Conservation (phyloP, 1,139 yeast genomes). For the Taiozyma onychis region DNA sequence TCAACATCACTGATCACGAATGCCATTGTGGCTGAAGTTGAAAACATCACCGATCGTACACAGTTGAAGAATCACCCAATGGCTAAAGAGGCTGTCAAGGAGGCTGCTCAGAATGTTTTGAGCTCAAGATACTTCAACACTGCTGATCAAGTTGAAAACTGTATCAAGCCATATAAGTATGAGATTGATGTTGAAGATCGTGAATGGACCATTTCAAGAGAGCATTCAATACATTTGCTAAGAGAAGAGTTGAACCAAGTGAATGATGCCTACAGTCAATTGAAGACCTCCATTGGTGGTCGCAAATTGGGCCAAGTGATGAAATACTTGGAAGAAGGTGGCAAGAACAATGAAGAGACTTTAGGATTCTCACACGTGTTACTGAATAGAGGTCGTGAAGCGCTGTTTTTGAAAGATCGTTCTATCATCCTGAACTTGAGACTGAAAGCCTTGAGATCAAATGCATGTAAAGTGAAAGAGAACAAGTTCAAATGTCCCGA, state of each 20-base stretch:
- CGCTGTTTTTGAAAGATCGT: slow-evolving; percentile 75
- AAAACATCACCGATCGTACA: slow-evolving; percentile 64
- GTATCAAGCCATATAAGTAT: slow-evolving; percentile 95
- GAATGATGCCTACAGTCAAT: slow-evolving; percentile 52
- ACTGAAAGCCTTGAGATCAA: slow-evolving; percentile 67
- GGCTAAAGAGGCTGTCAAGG: slow-evolving; percentile 75
- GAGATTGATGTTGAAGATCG: slow-evolving; percentile 95
- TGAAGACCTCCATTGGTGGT: slow-evolving; percentile 74
- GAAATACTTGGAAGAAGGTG: slow-evolving; percentile 51
- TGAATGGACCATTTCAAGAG: slow-evolving; percentile 84
- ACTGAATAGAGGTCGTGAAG: slow-evolving; percentile 74
- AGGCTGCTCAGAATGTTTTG: slow-evolving; percentile 78
- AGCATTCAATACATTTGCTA: slow-evolving; percentile 65
- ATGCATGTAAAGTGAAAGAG: slow-evolving; percentile 70
- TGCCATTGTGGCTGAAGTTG: slow-evolving; percentile 73
- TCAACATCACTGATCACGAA: slow-evolving; percentile 80
- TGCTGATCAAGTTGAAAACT: slow-evolving; percentile 97
- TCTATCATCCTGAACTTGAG: slow-evolving; percentile 69
- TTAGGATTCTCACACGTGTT: slow-evolving; percentile 72
- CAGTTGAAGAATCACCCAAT: slow-evolving; percentile 79
- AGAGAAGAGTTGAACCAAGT: slow-evolving; percentile 87
- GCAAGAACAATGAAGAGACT: slow-evolving; percentile 42
- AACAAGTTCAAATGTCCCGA: slow-evolving; percentile 94
- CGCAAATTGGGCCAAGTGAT: slow-evolving; percentile 80
- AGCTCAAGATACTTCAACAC: slow-evolving; percentile 80